Base-by-base conservation (phyloP, 306 rosid species). In the Morella rubra region DNA sequence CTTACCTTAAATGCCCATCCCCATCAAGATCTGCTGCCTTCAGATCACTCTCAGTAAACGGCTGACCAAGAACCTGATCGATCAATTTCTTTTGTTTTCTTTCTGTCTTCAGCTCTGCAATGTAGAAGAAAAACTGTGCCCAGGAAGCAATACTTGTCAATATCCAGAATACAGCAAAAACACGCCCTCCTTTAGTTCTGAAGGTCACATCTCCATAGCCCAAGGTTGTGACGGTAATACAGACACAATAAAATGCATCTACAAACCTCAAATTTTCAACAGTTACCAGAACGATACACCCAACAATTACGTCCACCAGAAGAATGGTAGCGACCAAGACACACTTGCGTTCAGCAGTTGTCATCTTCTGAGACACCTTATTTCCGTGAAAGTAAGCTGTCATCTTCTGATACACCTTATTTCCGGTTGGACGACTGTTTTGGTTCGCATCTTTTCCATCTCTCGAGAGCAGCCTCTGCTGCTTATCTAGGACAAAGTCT, bases 11-110 rank as follows among this genome's bases (percentile, higher is more conserved):
- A 56, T 12, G 74, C 4, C 93, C 88, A 27, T 95, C 92, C 6
- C 73, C 75, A 77, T 95, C 97, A 51, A 95, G 66, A 92, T 95
- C 99, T 8, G 99, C 99, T 40, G 86, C 90, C 86, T 92, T 96
- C 82, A 95, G 84, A 78, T 95, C 99, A 0, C 50, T n/a, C 49
- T 68, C 70, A 13, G 99, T 89, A 72, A 80, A 27, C 75, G 69
- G 84, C 69, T 86, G 74, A 53, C 82, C 80, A 73, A 95, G 97
- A 82, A 90, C 93, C 89, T 84, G 84, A 52, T 87, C 67, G 24
- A 80, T 91, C 22, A 95, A 61, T 64, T 74, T 78, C 79, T 81
- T 87, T 76, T 76, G 97, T 77, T 87, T 87, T 49, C 46, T 86
- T 81, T 89, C 97, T n/a, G 97, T 81, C 72, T 79, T 81, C 19